A percentile compares a stretch with the other conserved stretches of the same genome.
Conservation (phyloP, 192 early-diverging fungal genomes). For the Jimgerdemannia flammicorona region DNA sequence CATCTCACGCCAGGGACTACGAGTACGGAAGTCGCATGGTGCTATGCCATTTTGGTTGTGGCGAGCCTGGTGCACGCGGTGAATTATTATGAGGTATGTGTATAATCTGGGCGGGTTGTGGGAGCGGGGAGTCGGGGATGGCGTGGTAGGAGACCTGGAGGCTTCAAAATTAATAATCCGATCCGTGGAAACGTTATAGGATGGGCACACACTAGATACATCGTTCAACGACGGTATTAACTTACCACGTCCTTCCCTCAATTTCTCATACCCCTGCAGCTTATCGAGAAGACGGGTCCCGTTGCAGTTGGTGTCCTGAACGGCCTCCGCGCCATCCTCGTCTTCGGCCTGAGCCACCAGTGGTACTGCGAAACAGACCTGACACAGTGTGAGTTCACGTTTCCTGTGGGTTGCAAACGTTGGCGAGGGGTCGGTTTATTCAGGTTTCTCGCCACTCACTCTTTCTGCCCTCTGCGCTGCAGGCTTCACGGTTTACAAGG, state of each 20-base stretch:
- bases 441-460: constrained; percentile 1
- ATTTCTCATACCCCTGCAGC: background rate
- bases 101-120: background rate
- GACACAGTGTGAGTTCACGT: constrained; percentile 41
- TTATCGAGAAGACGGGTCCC: constrained; percentile 48
- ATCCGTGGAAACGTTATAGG: no score
- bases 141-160: no score
- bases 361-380: constrained; percentile 48
- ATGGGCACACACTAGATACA: no score
- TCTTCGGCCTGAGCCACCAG: constrained; percentile 54
- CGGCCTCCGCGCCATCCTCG: constrained; percentile 48
- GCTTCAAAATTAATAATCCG: no score
- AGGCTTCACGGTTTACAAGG: constrained; percentile 54
- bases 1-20: constrained; percentile 12
- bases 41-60: constrained; percentile 39
- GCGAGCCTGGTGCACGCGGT: constrained; percentile 44
- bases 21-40: constrained; percentile 22
- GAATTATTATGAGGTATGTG: constrained; percentile 42
- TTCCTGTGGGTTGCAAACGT: background rate
- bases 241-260: background rate
- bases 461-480: background rate
- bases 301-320: constrained; percentile 56
- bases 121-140: background rate
- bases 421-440: background rate
- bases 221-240: no score